Base-by-base conservation (phyloP, 1,284 basidiomycete species). In the Rhizopogon hawkerae region DNA sequence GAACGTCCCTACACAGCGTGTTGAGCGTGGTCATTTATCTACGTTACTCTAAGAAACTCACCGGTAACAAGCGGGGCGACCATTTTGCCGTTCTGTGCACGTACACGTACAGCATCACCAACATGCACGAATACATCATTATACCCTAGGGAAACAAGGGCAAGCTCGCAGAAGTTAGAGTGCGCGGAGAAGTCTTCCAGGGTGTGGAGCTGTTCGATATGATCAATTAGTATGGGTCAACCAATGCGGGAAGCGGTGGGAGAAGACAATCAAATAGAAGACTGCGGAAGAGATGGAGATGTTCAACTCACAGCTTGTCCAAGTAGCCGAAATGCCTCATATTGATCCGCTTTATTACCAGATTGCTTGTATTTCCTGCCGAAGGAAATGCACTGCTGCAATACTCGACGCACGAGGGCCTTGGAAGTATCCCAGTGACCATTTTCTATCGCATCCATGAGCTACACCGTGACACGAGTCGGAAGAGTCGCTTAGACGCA, bases 101-200 rank as follows among this genome's bases (percentile, higher is more conserved):
- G 82, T 23, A 96, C 73, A 39, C 82, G 76, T 38, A 87, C 83
- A 51, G 85, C 79, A 55, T 89, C 84, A 9, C 93, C 93, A 33
- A 96, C 89, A 60, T 97, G 92, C n/a, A 81, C 68, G 69, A 96
- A 97, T 2, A 96, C 85, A 41, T 92, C 69, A 1, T 69, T 61
- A 60, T 92, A 71, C 0, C 92, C 92, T 68, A 92, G 74, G 5
- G 77, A 75, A 42, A 85, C 77, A 10, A 95, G 77, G 1, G 83
- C 76, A 13, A 92, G 74, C 65, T 92, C 89, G 67, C 87, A 91
- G 62, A 87, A 92, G 68, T 92, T 92, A 38, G 87, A 92, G 65
- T 97, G 93, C 0, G 93, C 92, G 3, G 90, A 73, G 62, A 91
- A 91, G 63, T 92, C 89, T 64, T 92, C 89, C 1, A 92, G 74